A percentile compares a stretch with the other conserved stretches of the same genome.
Evolutionary conservation across 805 yeast genomes (phyloP).

Genomic region (Candida boidinii): DNA sequence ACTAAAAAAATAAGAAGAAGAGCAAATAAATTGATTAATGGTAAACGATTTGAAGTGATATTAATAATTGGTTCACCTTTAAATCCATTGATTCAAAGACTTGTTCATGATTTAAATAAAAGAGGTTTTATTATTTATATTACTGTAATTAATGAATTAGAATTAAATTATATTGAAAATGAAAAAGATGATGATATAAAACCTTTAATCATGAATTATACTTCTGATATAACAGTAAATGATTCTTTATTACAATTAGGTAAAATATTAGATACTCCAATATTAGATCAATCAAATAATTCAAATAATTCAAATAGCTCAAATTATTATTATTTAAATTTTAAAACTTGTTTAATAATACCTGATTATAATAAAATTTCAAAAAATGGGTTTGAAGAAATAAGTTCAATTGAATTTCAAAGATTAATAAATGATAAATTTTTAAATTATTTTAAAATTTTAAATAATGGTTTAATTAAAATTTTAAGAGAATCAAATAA

Average conservation of each 20-base stretch:
- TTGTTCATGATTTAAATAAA: constrained; percentile 66
- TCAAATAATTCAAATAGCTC: constrained; percentile 33
- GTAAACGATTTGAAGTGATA: constrained; percentile 70
- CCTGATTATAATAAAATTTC: constrained; percentile 44
- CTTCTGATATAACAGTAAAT: constrained; percentile 31
- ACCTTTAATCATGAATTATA: constrained; percentile 47
- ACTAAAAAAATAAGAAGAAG: constrained; percentile 26
- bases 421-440: constrained; percentile 19
- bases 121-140: constrained; percentile 79
- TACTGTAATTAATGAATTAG: constrained; percentile 59
- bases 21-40: constrained; percentile 56
- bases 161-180: constrained; percentile 39
- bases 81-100: constrained; percentile 60
- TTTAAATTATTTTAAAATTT: constrained; percentile 15
- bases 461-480: constrained; percentile 21
- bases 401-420: constrained; percentile 18
- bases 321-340: constrained; percentile 41
- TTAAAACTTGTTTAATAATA: constrained; percentile 59
- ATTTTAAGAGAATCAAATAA: constrained; percentile 21
- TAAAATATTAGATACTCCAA: constrained; percentile 35
- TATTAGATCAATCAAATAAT: too few relatives aligned
- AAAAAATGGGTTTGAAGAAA: constrained; percentile 19
- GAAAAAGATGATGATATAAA: constrained; percentile 65
- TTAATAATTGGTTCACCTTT: constrained; percentile 69
- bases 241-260: constrained; percentile 42